Base-by-base conservation (phyloP, 352 stramenopile genomes). In the Globisporangium paroecandrum region DNA sequence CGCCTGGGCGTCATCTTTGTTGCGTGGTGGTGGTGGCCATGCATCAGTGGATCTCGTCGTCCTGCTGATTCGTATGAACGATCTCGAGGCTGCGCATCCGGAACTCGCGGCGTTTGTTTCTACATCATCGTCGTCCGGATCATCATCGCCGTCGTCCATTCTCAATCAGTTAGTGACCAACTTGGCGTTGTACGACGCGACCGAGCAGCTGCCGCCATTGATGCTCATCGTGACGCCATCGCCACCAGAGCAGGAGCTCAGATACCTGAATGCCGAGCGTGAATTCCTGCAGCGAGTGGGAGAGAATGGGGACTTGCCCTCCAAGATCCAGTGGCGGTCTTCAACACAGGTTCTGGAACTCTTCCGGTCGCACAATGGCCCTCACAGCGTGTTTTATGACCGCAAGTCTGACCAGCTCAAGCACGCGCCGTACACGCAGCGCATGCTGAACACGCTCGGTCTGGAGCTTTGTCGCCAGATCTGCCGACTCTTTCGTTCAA, bases 391-490 rank as follows among this genome's bases (percentile, higher is more conserved):
- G 18, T 46, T 53, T 62, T 91, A 90, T 66, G 75, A 90, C 47
- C 69, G 65, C 3, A 46, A 79, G 24, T 51, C 60, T 0, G 83
- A 91, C 69, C 82, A 85, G 51, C 80, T 77, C 22, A 67, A 85
- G 64, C 85, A 93, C 65, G 77, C 80, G 60, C 85, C 85, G 41
- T 93, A 85, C 70, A 87, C 80, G n/a, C 76, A 76, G 63, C 49
- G 66, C 20, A 93, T 93, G 85, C 71, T 83, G 41, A 77, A 88
- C 41, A 64, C 78, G 2, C 34, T 93, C 24, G 73, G 76, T 56
- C 69, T 90, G 5, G 69, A 69, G 34, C 49, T 85, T 7, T 78
- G 73, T 9, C 75, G 85, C 24, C 80, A 89, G 27, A 80, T 90
- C 62, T 78, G 71, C n/a, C 77, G 78, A 1, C 62, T 90, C 13